Base-by-base conservation (phyloP, 805 yeast genomes). In the Candida taoyuanica region DNA sequence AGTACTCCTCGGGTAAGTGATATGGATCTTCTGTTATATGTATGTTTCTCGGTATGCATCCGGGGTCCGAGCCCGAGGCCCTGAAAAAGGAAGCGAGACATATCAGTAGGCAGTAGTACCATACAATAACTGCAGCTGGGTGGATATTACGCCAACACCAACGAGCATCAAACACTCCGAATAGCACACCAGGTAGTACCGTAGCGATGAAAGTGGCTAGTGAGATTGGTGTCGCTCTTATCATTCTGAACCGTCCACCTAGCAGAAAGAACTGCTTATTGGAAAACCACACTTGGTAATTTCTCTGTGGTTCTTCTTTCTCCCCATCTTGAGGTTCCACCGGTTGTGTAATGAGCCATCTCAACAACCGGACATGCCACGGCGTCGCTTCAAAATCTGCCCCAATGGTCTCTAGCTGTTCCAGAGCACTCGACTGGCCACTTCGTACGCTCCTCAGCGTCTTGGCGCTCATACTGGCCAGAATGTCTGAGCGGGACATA, bases 51-150 rank as follows among this genome's bases (percentile, higher is more conserved):
- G 94, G 89, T 9, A 82, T 51, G 1, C 32, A 33, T 0, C 95
- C 95, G 0, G 94, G 85, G 48, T 85, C 95, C 9, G 71, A 58
- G 2, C 74, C 63, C 0, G 83, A 68, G 0, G 82, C 79, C 39
- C 60, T 68, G 7, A 79, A 39, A 43, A 77, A 76, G 36, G 76
- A 70, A 3, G 56, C 33, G 1, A 75, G n/a, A 2, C 75, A 54
- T 29, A 76, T 50, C 5, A 66, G 33, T 83, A 84, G 80, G 27
- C 73, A 52, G 50, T 85, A 85, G 15, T 71, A 58, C 47, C 80
- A 78, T 3, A 78, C 34, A 1, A 84, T 63, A 5, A 77, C 80
- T 5, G 67, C 50, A 3, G 75, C 76, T 0, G 85, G 83, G 21
- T 74, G 69, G 3, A 75, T 53, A 31, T 75, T 48, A 38, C 65